These are phyloP conservation scores for Sporothrix mexicana DNA, from an alignment of 2,329 filamentous ascomycete species.

Conservation along the genomic window DNA sequence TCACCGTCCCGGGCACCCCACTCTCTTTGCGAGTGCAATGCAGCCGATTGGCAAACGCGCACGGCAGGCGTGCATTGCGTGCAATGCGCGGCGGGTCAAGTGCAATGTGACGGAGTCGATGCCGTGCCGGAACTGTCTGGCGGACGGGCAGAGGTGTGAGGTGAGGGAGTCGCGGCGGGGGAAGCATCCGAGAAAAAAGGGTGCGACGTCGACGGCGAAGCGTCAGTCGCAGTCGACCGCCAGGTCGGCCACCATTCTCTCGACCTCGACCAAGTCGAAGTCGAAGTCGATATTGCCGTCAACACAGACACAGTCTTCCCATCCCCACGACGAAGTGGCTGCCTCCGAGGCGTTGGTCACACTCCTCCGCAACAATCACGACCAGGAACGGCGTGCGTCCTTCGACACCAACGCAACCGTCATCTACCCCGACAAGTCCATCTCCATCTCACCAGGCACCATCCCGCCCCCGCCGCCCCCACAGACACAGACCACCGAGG, in stretches of 20 bases:
- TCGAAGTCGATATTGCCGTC: too few relatives aligned
- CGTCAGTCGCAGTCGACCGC: too few relatives aligned
- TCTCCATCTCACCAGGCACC: neutral
- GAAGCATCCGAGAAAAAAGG: slow-evolving; percentile 4
- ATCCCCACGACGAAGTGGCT: neutral
- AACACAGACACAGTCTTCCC: too few relatives aligned
- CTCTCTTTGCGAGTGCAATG: neutral
- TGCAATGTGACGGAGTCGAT: slow-evolving; percentile 17
- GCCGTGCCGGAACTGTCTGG: slow-evolving; percentile 18
- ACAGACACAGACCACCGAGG: neutral
- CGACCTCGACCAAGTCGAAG: too few relatives aligned
- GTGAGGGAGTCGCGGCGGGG: slow-evolving; percentile 14
- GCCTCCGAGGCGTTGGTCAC: neutral
- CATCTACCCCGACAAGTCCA: neutral
- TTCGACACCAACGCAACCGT: neutral
- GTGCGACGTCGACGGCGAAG: neutral
- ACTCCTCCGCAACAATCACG: neutral
- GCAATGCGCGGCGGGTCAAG: slow-evolving; percentile 10
- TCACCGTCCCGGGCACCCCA: neutral
- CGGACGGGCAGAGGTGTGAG: neutral
- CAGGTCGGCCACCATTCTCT: too few relatives aligned
- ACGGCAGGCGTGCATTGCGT: slow-evolving; percentile 6
- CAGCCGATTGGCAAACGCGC: slow-evolving; percentile 16
- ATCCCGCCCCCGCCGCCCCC: neutral
- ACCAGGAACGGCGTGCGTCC: neutral